Base-by-base conservation (phyloP, 345 rosid species). In the Toxicodendron radicans region DNA sequence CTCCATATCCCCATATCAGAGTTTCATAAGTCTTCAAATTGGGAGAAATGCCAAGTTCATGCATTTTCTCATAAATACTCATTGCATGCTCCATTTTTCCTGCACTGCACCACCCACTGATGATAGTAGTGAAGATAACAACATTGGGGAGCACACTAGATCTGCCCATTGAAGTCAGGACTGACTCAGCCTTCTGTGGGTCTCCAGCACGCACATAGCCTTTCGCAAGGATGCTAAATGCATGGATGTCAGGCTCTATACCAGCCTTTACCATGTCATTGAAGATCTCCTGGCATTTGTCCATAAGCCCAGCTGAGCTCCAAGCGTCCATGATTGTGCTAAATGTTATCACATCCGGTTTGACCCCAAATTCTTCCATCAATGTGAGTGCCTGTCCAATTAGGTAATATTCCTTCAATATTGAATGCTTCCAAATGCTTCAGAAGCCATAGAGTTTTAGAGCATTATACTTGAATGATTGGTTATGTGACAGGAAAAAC, bases 251-350 rank as follows among this genome's bases (percentile, higher is more conserved):
- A 0, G 97, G 98, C 43, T 88, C 91, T 82, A 88, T 91, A 61
- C 91, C 89, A 17, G 88, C 86, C 82, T 83, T 86, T 64, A 82
- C 79, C 98, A 89, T 90, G 78, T 94, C 97, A 49, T 83, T 69
- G 23, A 88, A 94, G 64, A 94, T 92, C 74, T 94, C 95, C 76
- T 82, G 85, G 76, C 97, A 94, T 76, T 90, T 90, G 48, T 86
- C 86, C 98, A 92, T 92, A 59, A 85, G 81, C 77, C 97, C 99
- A 10, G 88, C 80, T 3, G 95, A 88, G 82, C 95, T 91, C 94
- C 99, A 92, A 2, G 90, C 93, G 74, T 95, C 88, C 97, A 95
- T 92, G 82, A 95, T 83, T 4, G 94, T 92, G 87, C 99, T 95
- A 76, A 89, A 95, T 61, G 97, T 95, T 56, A 92, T 74, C 41